These are phyloP conservation scores for Backusella australiensis DNA, from an alignment of 192 early-diverging fungal species.

Conservation along the genomic window DNA sequence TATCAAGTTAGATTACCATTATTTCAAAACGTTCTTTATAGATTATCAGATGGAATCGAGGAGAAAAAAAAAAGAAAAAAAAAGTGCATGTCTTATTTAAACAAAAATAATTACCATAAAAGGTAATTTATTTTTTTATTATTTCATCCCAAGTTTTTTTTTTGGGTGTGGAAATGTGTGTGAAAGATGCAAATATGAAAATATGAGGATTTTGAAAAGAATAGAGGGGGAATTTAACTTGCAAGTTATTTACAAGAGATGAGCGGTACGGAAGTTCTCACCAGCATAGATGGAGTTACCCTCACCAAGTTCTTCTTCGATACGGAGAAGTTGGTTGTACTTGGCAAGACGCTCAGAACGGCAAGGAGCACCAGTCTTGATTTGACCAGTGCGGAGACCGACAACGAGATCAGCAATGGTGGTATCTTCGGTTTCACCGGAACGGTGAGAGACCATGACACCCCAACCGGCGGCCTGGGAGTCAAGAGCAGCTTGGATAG, in stretches of 20 bases:
- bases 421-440: conserved; percentile 97
- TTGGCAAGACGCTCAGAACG: conserved; percentile 96
- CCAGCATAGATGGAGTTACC: conserved; percentile 92
- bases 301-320: conserved; percentile 92
- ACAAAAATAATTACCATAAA: conserved; percentile 1
- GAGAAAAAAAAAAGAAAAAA: neutral
- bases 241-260: conserved; percentile 47
- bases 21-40: too few relatives aligned
- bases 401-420: conserved; percentile 97
- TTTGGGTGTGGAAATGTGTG: neutral
- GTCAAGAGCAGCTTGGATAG: conserved; percentile 77
- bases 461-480: conserved; percentile 93
- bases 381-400: conserved; percentile 92
- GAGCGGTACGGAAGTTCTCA: conserved; percentile 81
- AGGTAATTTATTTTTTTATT: neutral
- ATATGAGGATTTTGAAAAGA: neutral
- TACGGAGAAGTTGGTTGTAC: conserved; percentile 98
- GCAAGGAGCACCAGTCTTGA: conserved; percentile 99
- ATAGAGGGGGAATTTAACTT: neutral
- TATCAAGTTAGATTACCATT: too few relatives aligned
- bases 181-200: neutral
- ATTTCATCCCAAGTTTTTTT: neutral
- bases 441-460: conserved; percentile 99
- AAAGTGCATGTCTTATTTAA: neutral
- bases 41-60: too few relatives aligned